A percentile compares a stretch with the other conserved stretches of the same genome.
phyloP scores from a whole-genome alignment of 1,284 basidiomycete species.

The Ceratobasidium sp. region DNA sequence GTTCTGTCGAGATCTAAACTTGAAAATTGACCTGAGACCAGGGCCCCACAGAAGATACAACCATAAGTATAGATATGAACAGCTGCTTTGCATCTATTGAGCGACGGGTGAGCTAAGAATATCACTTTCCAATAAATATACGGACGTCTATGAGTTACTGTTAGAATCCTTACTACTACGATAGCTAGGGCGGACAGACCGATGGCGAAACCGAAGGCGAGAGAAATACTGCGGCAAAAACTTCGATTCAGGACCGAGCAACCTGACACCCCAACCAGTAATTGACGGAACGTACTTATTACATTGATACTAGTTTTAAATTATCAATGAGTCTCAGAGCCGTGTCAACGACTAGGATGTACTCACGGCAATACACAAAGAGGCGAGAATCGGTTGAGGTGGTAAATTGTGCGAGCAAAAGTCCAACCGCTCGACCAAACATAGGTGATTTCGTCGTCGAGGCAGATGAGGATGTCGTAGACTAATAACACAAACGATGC shows the following conservation, averaged over 20 bases:
- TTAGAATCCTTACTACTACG: background rate
- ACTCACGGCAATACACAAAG: conserved; percentile 15
- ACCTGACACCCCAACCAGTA: too few relatives aligned
- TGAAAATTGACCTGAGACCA: background rate
- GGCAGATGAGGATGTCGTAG: conserved; percentile 13
- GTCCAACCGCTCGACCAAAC: conserved; percentile 15
- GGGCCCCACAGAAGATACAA: background rate
- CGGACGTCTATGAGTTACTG: background rate
- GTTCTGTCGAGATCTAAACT: too few relatives aligned
- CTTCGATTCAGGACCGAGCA: too few relatives aligned
- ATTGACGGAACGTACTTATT: background rate
- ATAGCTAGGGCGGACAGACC: conserved; percentile 17
- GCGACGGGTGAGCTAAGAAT: background rate
- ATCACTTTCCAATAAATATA: background rate
- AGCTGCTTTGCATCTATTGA: conserved; percentile 1
- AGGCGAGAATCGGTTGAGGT: conserved; percentile 14
- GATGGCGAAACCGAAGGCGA: background rate
- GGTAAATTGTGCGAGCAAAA: conserved; percentile 20
- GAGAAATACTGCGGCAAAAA: conserved; percentile 6
- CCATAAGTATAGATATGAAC: conserved; percentile 5
- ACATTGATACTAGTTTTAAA: background rate
- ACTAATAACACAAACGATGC: conserved; percentile 15
- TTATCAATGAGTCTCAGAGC: too few relatives aligned
- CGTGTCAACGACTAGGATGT: background rate
- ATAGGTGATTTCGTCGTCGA: conserved; percentile 19